Conservation (phyloP, 176 grass and related monocot species). For the Elaeis guineensis region DNA sequence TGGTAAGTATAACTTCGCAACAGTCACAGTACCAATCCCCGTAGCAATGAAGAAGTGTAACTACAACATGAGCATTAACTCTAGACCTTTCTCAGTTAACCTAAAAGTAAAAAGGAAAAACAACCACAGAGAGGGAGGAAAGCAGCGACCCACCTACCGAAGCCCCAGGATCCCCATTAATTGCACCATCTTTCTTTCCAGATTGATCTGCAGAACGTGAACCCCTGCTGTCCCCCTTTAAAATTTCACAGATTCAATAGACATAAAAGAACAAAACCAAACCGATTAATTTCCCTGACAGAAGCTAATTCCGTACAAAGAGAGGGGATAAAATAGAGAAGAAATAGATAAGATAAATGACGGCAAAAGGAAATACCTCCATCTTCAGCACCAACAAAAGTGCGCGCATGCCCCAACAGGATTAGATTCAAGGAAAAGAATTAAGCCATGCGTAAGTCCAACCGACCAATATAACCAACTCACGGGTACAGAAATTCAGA, state of each 20-base stretch:
- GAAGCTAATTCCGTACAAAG: background rate
- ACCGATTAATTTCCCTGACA: background rate
- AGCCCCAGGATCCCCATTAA: background rate
- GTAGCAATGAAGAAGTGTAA: no score
- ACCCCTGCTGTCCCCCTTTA: constrained; percentile 1
- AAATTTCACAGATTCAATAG: background rate
- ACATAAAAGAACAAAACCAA: background rate
- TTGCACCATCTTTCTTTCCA: constrained; percentile 2
- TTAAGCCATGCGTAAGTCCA: background rate
- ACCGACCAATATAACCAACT: background rate
- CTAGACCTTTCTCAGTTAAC: no score
- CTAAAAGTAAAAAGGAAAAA: no score
- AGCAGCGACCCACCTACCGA: background rate
- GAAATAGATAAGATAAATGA: background rate
- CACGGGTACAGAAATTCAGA: background rate
- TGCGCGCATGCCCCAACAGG: background rate
- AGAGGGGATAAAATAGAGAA: background rate
- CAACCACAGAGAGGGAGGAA: background rate
- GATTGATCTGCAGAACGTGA: constrained; percentile 2
- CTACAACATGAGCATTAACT: no score
- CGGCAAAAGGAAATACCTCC: background rate
- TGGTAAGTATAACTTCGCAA: no score
- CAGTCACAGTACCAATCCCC: no score
- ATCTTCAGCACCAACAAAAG: background rate
- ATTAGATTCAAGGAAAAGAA: background rate